Base-by-base conservation (phyloP, 1,284 basidiomycete species). In the Ustilago sp. region DNA sequence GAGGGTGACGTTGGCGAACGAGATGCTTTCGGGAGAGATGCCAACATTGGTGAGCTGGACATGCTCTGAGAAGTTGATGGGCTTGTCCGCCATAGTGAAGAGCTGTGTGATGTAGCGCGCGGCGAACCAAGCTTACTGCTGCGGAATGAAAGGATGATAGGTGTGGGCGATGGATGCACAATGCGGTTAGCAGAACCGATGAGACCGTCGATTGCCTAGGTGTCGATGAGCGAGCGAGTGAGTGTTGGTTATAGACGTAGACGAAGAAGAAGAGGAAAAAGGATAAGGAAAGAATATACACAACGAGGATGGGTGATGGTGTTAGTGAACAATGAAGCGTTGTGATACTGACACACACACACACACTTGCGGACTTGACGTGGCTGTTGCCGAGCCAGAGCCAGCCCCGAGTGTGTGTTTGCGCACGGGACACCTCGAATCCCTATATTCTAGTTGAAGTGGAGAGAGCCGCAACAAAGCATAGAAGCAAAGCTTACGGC, bases 11-110 rank as follows among this genome's bases (percentile, higher is more conserved):
- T 92, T 94, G 90, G 98, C 95, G 89, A 99, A 99, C 41, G 94
- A 95, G 86, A 99, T 99, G 76, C 94, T 96, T 74, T 93, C 92
- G 56, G 96, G 95, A 87, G 98, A 94, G 80, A 99, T 91, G 81
- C 95, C 96, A 80, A 99, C 89, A 86, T 94, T 94, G 38, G 95
- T 95, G 85, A 99, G 93, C 89, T 99, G 94, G 58, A 79, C 73
- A 65, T 79, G 83, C 71, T 78, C 78, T 55, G 74, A 68, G 56
- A 82, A 80, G 68, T 77, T 78, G 80, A 86, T 86, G 59, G 84
- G 84, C 69, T 83, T 85, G 70, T 86, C 84, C 60, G 80, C 83
- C 84, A 86, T 86, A 65, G 34, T 71, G 59, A 51, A 5, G 17
- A 19, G 56, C 15, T 28, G 17, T 47, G 35, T 56, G 62, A 19